A percentile compares a stretch with the other conserved stretches of the same genome.
These are phyloP conservation scores for Monosporascus sp. DNA, from an alignment of 2,329 filamentous ascomycete genomes.

Conservation along the genomic window DNA sequence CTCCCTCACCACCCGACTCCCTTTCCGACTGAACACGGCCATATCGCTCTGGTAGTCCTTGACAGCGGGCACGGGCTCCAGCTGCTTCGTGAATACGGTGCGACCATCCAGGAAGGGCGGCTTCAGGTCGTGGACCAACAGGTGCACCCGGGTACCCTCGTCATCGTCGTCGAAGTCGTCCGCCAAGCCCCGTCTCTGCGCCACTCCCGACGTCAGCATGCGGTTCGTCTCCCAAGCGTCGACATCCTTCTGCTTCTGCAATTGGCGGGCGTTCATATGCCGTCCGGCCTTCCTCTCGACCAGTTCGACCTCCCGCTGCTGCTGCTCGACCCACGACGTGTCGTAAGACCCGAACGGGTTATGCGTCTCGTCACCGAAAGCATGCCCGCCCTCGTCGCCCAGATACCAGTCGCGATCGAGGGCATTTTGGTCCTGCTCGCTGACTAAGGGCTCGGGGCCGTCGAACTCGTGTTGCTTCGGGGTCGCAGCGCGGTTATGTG, in stretches of 20 bases:
- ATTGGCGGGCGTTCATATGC: slow-evolving; percentile 64
- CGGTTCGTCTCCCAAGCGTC: slow-evolving; percentile 99
- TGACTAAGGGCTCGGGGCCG: slow-evolving; percentile 54
- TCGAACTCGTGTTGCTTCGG: slow-evolving; percentile 55
- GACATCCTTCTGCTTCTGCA: slow-evolving; percentile 88
- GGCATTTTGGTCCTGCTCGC: slow-evolving; percentile 65
- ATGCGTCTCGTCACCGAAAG: slow-evolving; percentile 86
- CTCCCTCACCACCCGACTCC: slow-evolving; percentile 88
- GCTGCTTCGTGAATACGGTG: slow-evolving; percentile 93
- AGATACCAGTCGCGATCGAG: slow-evolving; percentile 92
- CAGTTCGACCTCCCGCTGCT: slow-evolving; percentile 67
- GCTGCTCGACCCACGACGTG: slow-evolving; percentile 63
- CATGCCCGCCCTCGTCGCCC: slow-evolving; percentile 77
- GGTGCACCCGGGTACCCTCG: slow-evolving; percentile 80
- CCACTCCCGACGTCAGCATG: slow-evolving; percentile 94
- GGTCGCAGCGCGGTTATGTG: slow-evolving; percentile 32
- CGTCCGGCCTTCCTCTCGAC: slow-evolving; percentile 73
- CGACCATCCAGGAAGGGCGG: slow-evolving; percentile 93
- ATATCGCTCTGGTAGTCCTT: slow-evolving; percentile 95
- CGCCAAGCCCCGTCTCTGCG: slow-evolving; percentile 77
- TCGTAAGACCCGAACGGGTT: slow-evolving; percentile 81
- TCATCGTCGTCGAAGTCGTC: slow-evolving; percentile 86
- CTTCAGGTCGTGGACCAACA: slow-evolving; percentile 87
- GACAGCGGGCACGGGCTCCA: slow-evolving; percentile 91
- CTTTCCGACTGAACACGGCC: slow-evolving; percentile 95